Evolutionary conservation across 2,329 filamentous ascomycete species (phyloP), one percentile per base, ranked within the genome.

Genomic region (Ceratocystis ficicola): DNA sequence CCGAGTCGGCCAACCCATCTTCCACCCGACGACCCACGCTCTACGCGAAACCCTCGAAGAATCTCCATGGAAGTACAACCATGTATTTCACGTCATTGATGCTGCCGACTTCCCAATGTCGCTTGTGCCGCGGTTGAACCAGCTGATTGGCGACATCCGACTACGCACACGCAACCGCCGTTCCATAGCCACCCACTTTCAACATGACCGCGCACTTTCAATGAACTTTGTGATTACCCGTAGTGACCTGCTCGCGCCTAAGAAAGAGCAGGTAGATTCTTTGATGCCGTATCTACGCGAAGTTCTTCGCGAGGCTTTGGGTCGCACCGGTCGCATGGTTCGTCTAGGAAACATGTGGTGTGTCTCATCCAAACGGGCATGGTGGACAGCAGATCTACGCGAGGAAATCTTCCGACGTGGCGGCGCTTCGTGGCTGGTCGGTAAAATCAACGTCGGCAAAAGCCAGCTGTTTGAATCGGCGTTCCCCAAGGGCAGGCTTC

Each of bases 361-460:
- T 72, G 91, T 99, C 52, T 96, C 92, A 72, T 85, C 93, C 8
- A 88, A 88, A 72, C 81, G 89, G 67, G 83, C 83, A 8, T 99
- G 95, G 94, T 96, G 93, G 90, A 96, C 92, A 0, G 88, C 83
- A 70, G 80, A 88, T 62, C 77, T 99, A 65, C 96, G 90, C 74
- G 86, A 96, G 70, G 87, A 92, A 61, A 91, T 99, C 60, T 92
- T 86, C 81, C 77, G 85, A 55, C 83, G 89, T 62, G 91, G 90
- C 3, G 93, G 93, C 3, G 94, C 86, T 17, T 87, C 89, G 17
- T 99, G 94, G 93, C 86, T 99, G 80, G 88, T 99, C 2, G 94
- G 94, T n/a, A 97, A 96, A 75, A 90, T 91, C 69, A 99, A 99
- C 72, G 95, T 97, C 1, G 95, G 94, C 28, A 99, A 99, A 76